A percentile compares a stretch with the other conserved stretches of the same genome.
These are phyloP conservation scores for Pythium folliculosum DNA, from an alignment of 352 stramenopile genomes.

Conservation along the genomic window DNA sequence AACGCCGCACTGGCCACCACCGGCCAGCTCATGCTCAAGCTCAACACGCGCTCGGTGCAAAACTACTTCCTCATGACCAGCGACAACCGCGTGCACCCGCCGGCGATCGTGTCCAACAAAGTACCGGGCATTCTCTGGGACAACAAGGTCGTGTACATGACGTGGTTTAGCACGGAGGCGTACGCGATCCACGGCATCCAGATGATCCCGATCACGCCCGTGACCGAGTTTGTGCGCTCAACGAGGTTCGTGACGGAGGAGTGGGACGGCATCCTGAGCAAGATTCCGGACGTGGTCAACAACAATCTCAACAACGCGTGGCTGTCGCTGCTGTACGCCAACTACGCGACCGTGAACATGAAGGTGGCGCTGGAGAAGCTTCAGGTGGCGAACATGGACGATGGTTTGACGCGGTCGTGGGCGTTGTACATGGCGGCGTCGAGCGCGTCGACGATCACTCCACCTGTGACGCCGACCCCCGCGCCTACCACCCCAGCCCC, in stretches of 20 bases:
- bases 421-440: conserved; percentile 37
- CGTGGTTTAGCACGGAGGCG: conserved; percentile 69
- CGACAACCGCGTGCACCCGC: conserved; percentile 40
- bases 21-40: conserved; percentile 51
- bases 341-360: conserved; percentile 36
- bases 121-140: conserved; percentile 49
- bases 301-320: conserved; percentile 33
- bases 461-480: not conserved
- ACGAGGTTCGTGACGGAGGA: conserved; percentile 58
- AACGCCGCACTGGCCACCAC: conserved; percentile 47
- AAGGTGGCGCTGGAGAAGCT: conserved; percentile 22
- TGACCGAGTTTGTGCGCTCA: conserved; percentile 58
- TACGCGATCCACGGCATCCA: conserved; percentile 78
- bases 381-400: conserved; percentile 25
- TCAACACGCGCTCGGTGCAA: conserved; percentile 59
- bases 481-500: not conserved
- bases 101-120: conserved; percentile 34
- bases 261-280: conserved; percentile 52
- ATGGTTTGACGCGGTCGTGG: conserved; percentile 33
- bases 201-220: conserved; percentile 66
- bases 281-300: conserved; percentile 39
- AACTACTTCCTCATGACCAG: conserved; percentile 69
- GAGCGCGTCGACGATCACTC: not conserved
- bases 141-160: conserved; percentile 74
- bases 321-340: conserved; percentile 36